Evolutionary conservation across 1,284 basidiomycete genomes (phyloP).

Genomic region (Ustilago lituana): DNA sequence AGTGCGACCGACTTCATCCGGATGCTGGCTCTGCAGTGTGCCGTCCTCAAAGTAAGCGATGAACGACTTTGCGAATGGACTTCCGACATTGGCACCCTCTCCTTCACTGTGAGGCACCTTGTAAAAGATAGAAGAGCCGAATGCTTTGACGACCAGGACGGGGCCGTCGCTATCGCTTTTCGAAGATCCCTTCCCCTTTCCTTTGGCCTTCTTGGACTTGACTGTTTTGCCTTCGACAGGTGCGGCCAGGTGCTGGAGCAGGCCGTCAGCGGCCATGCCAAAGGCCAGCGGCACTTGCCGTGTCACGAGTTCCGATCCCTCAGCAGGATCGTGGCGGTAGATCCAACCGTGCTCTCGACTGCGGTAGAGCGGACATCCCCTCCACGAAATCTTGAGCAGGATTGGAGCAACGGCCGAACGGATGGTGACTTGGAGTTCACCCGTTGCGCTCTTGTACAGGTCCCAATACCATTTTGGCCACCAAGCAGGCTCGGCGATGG

Average conservation of each 20-base stretch:
- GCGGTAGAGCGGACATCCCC: slow-evolving; percentile 83
- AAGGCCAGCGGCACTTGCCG: slow-evolving; percentile 51
- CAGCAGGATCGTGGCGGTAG: slow-evolving; percentile 69
- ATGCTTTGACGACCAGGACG: slow-evolving; percentile 28
- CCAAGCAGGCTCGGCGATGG: slow-evolving; percentile 41
- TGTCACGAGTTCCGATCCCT: slow-evolving; percentile 24
- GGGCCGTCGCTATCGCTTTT: slow-evolving; percentile 15
- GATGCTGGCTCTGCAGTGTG: slow-evolving; percentile 69
- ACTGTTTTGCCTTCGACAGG: slow-evolving; percentile 18
- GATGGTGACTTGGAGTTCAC: slow-evolving; percentile 81
- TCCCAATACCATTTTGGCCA: slow-evolving; percentile 99
- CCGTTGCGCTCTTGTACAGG: slow-evolving; percentile 70
- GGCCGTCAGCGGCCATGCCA: slow-evolving; percentile 44
- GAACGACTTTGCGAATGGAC: slow-evolving; percentile 88
- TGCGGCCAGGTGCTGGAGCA: slow-evolving; percentile 42
- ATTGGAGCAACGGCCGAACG: slow-evolving; percentile 85
- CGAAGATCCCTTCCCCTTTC: slow-evolving; percentile 17
- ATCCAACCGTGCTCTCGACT: slow-evolving; percentile 92
- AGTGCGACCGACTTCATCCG: slow-evolving; percentile 71
- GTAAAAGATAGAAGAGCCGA: slow-evolving; percentile 73
- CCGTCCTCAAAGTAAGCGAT: slow-evolving; percentile 85
- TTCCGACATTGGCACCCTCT: slow-evolving; percentile 91
- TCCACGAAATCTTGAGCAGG: slow-evolving; percentile 87
- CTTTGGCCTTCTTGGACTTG: slow-evolving; percentile 24
- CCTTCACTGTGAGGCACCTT: slow-evolving; percentile 97